phyloP scores from a whole-genome alignment of 768 basidiomycete species.

The Mycena albidolilacea region DNA sequence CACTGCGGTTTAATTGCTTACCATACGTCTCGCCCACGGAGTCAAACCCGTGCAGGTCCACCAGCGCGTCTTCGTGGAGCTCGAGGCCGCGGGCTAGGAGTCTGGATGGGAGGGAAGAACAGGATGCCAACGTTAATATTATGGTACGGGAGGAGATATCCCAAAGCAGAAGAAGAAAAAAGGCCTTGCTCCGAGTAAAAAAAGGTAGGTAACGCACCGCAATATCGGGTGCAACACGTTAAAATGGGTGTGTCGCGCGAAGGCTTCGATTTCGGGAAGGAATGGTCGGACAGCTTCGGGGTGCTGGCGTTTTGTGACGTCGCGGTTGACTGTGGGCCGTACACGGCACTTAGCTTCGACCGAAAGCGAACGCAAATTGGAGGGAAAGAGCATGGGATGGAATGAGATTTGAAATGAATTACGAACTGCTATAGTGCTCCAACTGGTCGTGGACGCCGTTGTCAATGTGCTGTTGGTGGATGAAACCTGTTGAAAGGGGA shows the following conservation, averaged over 20 bases:
- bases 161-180: no score
- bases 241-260: conserved; percentile 66
- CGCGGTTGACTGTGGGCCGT: conserved; percentile 61
- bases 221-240: conserved; percentile 66
- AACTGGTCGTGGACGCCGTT: conserved; percentile 75
- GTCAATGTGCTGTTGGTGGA: conserved; percentile 65
- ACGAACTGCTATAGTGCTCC: conserved; percentile 74
- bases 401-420: neutral
- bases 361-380: neutral
- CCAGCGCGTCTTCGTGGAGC: conserved; percentile 66
- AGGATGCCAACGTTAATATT: neutral
- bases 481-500: neutral
- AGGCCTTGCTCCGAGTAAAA: no score
- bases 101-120: conserved; percentile 36
- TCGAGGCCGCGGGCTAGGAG: conserved; percentile 67
- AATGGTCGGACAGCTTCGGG: conserved; percentile 66
- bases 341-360: no score
- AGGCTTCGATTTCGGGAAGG: conserved; percentile 66
- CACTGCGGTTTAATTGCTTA: conserved; percentile 36
- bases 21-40: conserved; percentile 60
- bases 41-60: conserved; percentile 63
- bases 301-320: conserved; percentile 62
- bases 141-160: no score
- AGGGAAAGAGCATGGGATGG: neutral
- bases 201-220: conserved; percentile 45